These are phyloP conservation scores for Pythium pectinolyticum DNA, from an alignment of 352 stramenopile species.

Conservation along the genomic window DNA sequence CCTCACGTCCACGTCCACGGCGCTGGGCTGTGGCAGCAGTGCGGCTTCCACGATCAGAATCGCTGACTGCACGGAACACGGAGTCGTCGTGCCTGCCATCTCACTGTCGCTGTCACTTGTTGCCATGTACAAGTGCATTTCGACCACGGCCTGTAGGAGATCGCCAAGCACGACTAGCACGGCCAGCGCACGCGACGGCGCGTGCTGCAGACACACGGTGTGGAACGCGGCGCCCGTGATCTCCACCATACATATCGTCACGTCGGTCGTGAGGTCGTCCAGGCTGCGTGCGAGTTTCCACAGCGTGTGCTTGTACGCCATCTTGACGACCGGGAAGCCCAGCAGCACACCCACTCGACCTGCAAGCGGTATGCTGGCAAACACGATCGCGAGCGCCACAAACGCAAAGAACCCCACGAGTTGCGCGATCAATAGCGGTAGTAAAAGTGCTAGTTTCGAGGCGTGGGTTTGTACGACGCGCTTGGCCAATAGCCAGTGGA, in stretches of 20 bases:
- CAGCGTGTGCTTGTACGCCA: not conserved
- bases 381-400: constrained; percentile 8
- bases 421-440: constrained; percentile 11
- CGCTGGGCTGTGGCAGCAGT: not conserved
- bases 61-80: constrained; percentile 8
- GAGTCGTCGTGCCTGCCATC: no score
- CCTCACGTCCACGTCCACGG: not conserved
- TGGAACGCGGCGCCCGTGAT: constrained; percentile 20
- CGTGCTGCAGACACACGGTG: constrained; percentile 16
- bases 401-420: constrained; percentile 15
- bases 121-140: constrained; percentile 6
- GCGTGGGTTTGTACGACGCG: not conserved
- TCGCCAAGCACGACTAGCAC: constrained; percentile 6
- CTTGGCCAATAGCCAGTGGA: not conserved
- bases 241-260: constrained; percentile 24
- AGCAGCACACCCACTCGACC: constrained; percentile 6
- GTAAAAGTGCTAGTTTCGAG: not conserved
- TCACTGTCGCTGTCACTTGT: no score
- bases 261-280: constrained; percentile 22
- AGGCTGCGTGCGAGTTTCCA: constrained; percentile 7
- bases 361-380: not conserved
- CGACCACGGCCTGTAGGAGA: not conserved
- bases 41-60: constrained; percentile 19
- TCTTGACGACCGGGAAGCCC: constrained; percentile 15
- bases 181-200: not conserved